Percentiles rank a stretch among this genome's conserved stretches.
Evolutionary conservation across 345 rosid species (phyloP).

Genomic region (Rhodamnia rubescens): DNA sequence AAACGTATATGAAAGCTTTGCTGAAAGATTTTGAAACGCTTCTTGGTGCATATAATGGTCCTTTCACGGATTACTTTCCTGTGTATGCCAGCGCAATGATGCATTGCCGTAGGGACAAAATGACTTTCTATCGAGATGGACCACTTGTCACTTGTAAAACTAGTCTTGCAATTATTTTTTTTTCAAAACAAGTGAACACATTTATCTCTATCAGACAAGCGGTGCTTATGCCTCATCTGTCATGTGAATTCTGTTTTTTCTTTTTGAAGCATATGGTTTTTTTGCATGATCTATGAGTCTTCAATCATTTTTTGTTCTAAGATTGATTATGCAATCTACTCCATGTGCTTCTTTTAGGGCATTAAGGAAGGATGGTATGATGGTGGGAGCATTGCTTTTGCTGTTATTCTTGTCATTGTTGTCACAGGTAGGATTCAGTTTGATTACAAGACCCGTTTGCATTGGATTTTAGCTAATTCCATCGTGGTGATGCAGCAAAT

Average conservation of each 20-base stretch:
- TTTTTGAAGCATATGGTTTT: neutral
- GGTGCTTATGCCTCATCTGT: neutral
- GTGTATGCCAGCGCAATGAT: neutral
- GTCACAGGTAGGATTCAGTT: slow-evolving; percentile 61
- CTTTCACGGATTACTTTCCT: neutral
- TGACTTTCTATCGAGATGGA: neutral
- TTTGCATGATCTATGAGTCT: neutral
- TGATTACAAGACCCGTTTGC: neutral
- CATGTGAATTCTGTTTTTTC: neutral
- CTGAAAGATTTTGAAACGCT: neutral
- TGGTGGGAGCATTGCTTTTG: slow-evolving; percentile 94
- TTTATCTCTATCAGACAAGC: neutral
- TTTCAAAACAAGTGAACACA: neutral
- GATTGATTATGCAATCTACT: neutral
- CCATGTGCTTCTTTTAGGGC: slow-evolving; percentile 35
- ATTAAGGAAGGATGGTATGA: slow-evolving; percentile 90
- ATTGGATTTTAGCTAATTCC: neutral
- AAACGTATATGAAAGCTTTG: neutral
- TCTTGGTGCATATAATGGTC: neutral
- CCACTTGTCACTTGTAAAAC: neutral
- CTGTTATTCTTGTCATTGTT: slow-evolving; percentile 83
- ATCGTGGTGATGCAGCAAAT: neutral
- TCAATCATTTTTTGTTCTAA: neutral
- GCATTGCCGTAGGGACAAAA: neutral
- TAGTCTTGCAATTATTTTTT: neutral